Evolutionary conservation across 2,329 filamentous ascomycete species (phyloP).

Genomic region (Diplocarpon mali): DNA sequence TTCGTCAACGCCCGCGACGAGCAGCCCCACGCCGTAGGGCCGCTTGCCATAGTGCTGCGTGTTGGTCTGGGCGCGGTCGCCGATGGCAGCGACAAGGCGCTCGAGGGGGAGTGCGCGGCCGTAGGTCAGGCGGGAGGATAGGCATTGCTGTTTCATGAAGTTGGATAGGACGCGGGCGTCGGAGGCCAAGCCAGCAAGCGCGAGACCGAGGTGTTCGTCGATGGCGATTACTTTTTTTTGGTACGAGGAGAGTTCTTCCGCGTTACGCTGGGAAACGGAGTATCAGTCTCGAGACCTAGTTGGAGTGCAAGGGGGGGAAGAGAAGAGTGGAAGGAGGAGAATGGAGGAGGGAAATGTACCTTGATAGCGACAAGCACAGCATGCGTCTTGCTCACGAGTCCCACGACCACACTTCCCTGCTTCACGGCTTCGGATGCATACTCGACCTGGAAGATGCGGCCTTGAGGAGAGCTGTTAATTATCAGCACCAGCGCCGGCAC

Average conservation of each 20-base stretch:
- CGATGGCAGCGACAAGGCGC: constrained; percentile 83
- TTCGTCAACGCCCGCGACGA: constrained; percentile 90
- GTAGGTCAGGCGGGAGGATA: constrained; percentile 91
- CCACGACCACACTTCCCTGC: constrained; percentile 96
- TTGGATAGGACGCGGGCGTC: constrained; percentile 98
- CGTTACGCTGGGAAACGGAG: constrained; percentile 61
- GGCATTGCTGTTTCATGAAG: constrained; percentile 99
- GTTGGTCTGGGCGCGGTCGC: constrained; percentile 93
- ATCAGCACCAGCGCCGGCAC: constrained; percentile 16
- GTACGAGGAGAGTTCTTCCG: constrained; percentile 98
- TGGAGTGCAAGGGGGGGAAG: background rate
- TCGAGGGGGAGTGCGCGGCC: constrained; percentile 86
- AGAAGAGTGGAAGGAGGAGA: background rate
- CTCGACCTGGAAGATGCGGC: constrained; percentile 98
- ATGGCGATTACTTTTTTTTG: constrained; percentile 98
- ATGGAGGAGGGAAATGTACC: constrained; percentile 40
- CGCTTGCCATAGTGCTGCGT: constrained; percentile 96
- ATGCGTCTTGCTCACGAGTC: constrained; percentile 95
- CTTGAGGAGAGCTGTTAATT: constrained; percentile 75
- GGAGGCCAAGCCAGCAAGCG: constrained; percentile 91
- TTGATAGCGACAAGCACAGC: constrained; percentile 93
- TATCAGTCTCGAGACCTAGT: constrained; percentile 12
- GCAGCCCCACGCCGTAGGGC: constrained; percentile 86
- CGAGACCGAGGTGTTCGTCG: constrained; percentile 90
- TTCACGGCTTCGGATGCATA: constrained; percentile 98